Conservation (phyloP, 1,139 yeast genomes). For the Zygosaccharomyces sapae region DNA sequence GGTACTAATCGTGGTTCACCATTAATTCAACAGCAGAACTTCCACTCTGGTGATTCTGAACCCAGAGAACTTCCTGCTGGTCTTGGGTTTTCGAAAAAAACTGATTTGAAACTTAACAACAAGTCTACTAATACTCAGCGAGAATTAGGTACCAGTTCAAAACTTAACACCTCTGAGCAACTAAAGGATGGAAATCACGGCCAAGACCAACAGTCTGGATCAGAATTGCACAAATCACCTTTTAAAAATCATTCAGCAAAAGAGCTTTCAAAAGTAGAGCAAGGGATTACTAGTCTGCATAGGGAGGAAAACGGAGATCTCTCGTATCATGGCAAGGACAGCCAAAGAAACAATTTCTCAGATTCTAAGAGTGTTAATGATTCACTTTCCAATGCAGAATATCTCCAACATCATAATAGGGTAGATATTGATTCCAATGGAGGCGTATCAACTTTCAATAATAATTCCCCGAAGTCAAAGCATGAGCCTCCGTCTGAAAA, state of each 20-base stretch:
- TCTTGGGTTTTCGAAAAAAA: not conserved
- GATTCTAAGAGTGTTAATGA: not conserved
- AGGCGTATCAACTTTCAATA: not conserved
- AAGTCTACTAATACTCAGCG: too few species aligned
- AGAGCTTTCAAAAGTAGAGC: not conserved
- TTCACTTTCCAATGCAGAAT: not conserved
- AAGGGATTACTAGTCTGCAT: too few species aligned
- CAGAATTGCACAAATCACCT: too few species aligned
- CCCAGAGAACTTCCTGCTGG: not conserved
- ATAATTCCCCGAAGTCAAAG: not conserved
- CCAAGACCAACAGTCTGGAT: not conserved
- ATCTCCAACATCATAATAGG: not conserved
- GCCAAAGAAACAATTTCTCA: not conserved
- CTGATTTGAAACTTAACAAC: not conserved
- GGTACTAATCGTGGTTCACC: constrained; percentile 4
- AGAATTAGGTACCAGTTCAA: too few species aligned
- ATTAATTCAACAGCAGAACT: not conserved
- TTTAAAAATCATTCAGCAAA: not conserved
- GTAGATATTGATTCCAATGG: not conserved
- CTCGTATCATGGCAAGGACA: not conserved
- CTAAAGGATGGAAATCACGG: not conserved
- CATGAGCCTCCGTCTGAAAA: not conserved
- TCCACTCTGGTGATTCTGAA: not conserved
- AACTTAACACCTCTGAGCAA: not conserved
- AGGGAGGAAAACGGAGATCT: too few species aligned